Conservation (phyloP, 441 rosid species). For the Omphalea diandra region DNA sequence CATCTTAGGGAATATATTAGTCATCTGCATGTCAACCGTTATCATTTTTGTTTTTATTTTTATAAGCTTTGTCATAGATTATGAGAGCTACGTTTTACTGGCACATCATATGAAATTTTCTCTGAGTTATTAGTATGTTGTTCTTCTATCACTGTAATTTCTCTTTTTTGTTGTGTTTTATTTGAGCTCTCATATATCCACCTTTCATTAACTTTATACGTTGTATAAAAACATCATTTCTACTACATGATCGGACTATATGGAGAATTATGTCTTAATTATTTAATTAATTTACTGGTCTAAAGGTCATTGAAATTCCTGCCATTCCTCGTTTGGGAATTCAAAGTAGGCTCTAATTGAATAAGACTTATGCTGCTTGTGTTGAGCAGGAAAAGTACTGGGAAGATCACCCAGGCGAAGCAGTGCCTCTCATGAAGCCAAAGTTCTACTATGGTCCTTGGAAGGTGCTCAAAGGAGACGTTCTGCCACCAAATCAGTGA, state of each 20-base stretch:
- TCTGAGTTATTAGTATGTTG: not conserved
- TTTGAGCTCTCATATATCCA: not conserved
- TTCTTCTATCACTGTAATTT: not conserved
- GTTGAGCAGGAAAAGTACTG: constrained; percentile 74
- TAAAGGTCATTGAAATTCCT: not conserved
- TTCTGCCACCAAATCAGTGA: constrained; percentile 36
- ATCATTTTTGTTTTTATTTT: no score
- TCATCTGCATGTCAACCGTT: not conserved
- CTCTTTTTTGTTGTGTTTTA: not conserved
- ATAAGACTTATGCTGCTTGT: constrained; percentile 24
- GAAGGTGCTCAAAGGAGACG: constrained; percentile 72
- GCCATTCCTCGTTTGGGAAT: not conserved
- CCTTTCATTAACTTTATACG: not conserved
- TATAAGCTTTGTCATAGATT: not conserved
- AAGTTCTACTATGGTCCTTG: constrained; percentile 75
- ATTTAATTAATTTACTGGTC: not conserved
- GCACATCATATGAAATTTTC: not conserved
- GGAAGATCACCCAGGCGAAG: constrained; percentile 89
- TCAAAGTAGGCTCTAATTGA: constrained; percentile 17
- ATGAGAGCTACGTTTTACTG: not conserved
- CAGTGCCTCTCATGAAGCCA: constrained; percentile 78
- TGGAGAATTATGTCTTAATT: not conserved
- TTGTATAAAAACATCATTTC: not conserved
- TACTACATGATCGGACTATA: not conserved
- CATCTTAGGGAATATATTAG: no score